These are phyloP conservation scores for Borealophlyctis nickersoniae DNA, from an alignment of 192 early-diverging fungal species.

Conservation along the genomic window DNA sequence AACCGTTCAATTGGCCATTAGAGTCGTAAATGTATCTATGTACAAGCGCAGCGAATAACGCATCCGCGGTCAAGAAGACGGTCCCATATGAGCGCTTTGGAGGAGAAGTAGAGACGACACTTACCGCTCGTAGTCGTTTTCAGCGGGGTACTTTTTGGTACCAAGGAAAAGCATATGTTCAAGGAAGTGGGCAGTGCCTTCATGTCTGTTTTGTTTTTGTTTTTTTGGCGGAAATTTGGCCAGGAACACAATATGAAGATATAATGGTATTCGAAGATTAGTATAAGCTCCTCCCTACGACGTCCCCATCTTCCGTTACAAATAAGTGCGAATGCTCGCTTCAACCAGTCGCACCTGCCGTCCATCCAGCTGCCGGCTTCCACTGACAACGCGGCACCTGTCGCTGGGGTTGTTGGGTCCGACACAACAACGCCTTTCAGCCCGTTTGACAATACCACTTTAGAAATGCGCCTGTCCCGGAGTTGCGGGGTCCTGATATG, in stretches of 20 bases:
- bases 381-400: conserved; percentile 34
- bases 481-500: conserved; percentile 16
- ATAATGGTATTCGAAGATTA: background rate
- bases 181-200: conserved; percentile 40
- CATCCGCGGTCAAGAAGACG: background rate
- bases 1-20: conserved; percentile 40
- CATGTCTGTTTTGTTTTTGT: conserved; percentile 5
- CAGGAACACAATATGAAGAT: background rate
- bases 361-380: conserved; percentile 43
- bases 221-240: background rate
- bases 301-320: background rate
- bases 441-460: conserved; percentile 34
- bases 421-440: conserved; percentile 33
- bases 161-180: conserved; percentile 47
- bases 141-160: conserved; percentile 35
- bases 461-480: conserved; percentile 19
- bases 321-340: too few relatives aligned
- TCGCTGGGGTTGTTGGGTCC: conserved; percentile 24
- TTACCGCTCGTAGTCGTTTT: conserved; percentile 36
- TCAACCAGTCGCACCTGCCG: conserved; percentile 9
- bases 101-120: background rate
- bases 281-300: background rate
- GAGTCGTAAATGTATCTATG: conserved; percentile 34
- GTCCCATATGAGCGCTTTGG: too few relatives aligned
- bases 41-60: background rate